A percentile compares a stretch with the other conserved stretches of the same genome.
Conservation (phyloP, 2,329 filamentous ascomycete species). For the Juglanconis oblonga region DNA sequence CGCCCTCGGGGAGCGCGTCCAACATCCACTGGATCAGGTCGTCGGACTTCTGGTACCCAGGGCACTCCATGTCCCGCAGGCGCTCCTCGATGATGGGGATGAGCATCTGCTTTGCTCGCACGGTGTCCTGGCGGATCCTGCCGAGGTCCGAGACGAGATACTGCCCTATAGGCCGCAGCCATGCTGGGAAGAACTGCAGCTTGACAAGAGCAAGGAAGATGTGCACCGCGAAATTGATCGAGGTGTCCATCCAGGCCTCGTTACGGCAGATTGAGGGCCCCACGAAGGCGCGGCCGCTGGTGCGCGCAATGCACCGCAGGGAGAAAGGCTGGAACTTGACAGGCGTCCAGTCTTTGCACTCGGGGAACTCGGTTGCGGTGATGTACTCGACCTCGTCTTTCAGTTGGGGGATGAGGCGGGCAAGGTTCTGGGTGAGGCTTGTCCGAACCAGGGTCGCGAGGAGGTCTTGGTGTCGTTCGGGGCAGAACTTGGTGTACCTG, state of each 20-base stretch:
- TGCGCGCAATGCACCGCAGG: constrained; percentile 48
- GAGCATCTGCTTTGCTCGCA: constrained; percentile 40
- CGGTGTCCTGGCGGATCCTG: constrained; percentile 42
- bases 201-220: constrained; percentile 46
- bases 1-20: constrained; percentile 36
- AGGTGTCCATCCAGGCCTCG: constrained; percentile 52
- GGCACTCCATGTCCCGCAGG: constrained; percentile 37
- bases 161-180: constrained; percentile 45
- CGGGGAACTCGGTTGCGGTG: constrained; percentile 44
- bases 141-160: constrained; percentile 44
- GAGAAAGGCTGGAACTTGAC: constrained; percentile 52
- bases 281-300: constrained; percentile 53
- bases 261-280: constrained; percentile 48
- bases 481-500: constrained; percentile 49
- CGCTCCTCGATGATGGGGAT: constrained; percentile 45
- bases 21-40: constrained; percentile 45
- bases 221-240: constrained; percentile 48
- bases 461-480: constrained; percentile 44
- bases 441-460: constrained; percentile 43
- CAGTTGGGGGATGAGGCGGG: constrained; percentile 42
- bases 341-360: constrained; percentile 52
- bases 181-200: constrained; percentile 50
- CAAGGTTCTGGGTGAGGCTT: constrained; percentile 46
- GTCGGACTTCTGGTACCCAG: constrained; percentile 35
- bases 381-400: constrained; percentile 46